Percentiles rank a stretch among this genome's conserved stretches.
Evolutionary conservation across 2,329 filamentous ascomycete species (phyloP).

Genomic region (Pyricularia sp.): DNA sequence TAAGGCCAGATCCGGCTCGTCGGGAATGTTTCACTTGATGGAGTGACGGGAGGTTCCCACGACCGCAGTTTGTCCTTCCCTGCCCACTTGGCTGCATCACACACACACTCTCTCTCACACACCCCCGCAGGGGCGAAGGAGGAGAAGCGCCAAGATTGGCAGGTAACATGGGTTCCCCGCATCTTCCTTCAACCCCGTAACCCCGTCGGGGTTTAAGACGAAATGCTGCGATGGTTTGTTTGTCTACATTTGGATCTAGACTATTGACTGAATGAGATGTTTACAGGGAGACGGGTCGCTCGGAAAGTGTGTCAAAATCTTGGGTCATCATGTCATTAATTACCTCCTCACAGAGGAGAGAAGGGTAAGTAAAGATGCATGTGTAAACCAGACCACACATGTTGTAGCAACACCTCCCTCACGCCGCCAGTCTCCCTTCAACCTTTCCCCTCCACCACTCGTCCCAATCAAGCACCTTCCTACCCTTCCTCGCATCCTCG

Average conservation of each 20-base stretch:
- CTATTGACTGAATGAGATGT: neutral
- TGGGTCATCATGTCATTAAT: neutral
- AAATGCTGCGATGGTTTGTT: neutral
- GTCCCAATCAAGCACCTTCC: conserved; percentile 64
- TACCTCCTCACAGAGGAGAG: neutral
- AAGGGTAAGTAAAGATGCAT: neutral
- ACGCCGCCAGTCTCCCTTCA: conserved; percentile 10
- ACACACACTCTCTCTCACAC: no score
- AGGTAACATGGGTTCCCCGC: neutral
- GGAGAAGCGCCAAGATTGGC: neutral
- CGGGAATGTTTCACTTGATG: neutral
- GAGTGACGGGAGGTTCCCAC: neutral
- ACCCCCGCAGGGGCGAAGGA: neutral
- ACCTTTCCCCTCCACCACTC: conserved; percentile 64
- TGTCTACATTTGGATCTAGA: no score
- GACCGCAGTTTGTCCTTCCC: neutral
- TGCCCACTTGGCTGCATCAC: neutral
- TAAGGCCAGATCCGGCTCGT: neutral
- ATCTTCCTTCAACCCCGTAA: neutral
- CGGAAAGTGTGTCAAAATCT: neutral
- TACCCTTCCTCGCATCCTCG: conserved; percentile 68
- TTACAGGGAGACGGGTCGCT: neutral
- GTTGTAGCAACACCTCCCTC: neutral
- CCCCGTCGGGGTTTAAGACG: neutral
- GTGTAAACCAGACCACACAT: neutral